These are phyloP conservation scores for Lachancea sp. DNA, from an alignment of 805 yeast genomes.

Conservation along the genomic window DNA sequence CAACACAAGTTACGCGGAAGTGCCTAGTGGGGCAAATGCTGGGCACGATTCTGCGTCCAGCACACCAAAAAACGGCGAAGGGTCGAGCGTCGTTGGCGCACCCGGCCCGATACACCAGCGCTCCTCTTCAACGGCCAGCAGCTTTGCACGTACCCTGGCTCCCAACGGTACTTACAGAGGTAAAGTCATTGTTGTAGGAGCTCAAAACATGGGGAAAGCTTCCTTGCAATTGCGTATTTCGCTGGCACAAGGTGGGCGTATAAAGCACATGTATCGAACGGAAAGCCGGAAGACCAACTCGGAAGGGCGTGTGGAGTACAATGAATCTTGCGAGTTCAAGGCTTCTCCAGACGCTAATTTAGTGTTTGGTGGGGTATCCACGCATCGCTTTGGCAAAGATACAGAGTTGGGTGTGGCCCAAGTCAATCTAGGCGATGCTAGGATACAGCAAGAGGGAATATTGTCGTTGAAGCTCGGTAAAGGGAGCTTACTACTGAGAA, in stretches of 20 bases:
- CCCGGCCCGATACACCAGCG: conserved; percentile 14
- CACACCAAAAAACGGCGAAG: conserved; percentile 12
- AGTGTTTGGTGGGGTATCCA: conserved; percentile 54
- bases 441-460: conserved; percentile 28
- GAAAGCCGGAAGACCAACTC: conserved; percentile 45
- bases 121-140: conserved; percentile 18
- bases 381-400: conserved; percentile 69
- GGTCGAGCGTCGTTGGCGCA: conserved; percentile 21
- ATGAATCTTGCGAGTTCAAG: conserved; percentile 55
- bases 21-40: conserved; percentile 11
- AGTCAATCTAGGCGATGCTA: conserved; percentile 43
- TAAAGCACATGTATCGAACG: conserved; percentile 60
- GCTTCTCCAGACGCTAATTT: conserved; percentile 57
- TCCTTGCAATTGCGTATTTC: conserved; percentile 49
- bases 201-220: conserved; percentile 37
- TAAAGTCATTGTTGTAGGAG: conserved; percentile 44
- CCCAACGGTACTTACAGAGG: conserved; percentile 41
- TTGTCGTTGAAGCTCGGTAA: conserved; percentile 26
- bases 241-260: conserved; percentile 39
- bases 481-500: conserved; percentile 27
- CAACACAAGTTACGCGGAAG: conserved; percentile 24
- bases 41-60: conserved; percentile 1
- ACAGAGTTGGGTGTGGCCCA: conserved; percentile 55
- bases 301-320: conserved; percentile 45
- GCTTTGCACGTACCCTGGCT: conserved; percentile 27